These are phyloP conservation scores for Fistulinella cinereoalba DNA, from an alignment of 1,284 basidiomycete genomes.

Conservation along the genomic window DNA sequence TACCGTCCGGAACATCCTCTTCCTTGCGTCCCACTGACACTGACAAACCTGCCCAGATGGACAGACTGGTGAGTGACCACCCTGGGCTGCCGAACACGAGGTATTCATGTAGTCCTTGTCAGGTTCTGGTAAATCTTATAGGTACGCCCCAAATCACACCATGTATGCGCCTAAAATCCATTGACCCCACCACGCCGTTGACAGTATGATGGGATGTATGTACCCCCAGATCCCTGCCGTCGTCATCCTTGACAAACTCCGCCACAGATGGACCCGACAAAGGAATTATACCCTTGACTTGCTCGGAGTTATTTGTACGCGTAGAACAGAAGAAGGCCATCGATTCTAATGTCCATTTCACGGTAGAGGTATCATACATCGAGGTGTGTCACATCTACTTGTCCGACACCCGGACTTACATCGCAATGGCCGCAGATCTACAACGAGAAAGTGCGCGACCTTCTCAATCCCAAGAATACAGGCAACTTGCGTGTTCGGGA, in stretches of 20 bases:
- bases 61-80: slow-evolving; percentile 68
- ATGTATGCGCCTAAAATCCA: background rate
- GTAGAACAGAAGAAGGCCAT: slow-evolving; percentile 63
- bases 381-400: slow-evolving; percentile 51
- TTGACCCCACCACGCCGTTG: slow-evolving; percentile 9
- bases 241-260: slow-evolving; percentile 13
- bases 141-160: slow-evolving; percentile 44
- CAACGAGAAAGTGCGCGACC: slow-evolving; percentile 97
- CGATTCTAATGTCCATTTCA: slow-evolving; percentile 76
- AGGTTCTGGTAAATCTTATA: slow-evolving; percentile 90
- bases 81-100: background rate
- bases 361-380: slow-evolving; percentile 97
- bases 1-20: background rate
- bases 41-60: slow-evolving; percentile 54
- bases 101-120: slow-evolving; percentile 13
- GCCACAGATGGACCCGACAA: slow-evolving; percentile 87
- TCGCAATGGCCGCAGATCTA: slow-evolving; percentile 63
- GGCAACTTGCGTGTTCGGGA: slow-evolving; percentile 96
- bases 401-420: background rate
- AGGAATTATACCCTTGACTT: slow-evolving; percentile 96
- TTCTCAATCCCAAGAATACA: slow-evolving; percentile 96
- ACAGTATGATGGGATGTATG: slow-evolving; percentile 98
- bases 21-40: slow-evolving; percentile 5
- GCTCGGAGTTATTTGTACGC: slow-evolving; percentile 87
- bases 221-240: slow-evolving; percentile 15